Conservation (phyloP, 73 alveolate genomes). For the Paramecium octaurelia region DNA sequence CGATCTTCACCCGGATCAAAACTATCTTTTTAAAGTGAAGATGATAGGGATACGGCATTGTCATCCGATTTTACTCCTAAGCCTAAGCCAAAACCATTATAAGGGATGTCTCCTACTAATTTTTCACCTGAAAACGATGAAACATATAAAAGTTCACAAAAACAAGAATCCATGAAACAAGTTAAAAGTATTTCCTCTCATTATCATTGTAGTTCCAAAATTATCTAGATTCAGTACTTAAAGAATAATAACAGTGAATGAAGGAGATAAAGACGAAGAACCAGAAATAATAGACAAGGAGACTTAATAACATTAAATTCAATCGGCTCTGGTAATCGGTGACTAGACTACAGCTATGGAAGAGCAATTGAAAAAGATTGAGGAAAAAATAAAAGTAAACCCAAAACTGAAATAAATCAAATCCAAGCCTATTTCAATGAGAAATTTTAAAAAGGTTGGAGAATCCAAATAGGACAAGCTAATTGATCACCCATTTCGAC, state of each 20-base stretch:
- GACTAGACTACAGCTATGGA: neutral
- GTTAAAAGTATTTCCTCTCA: neutral
- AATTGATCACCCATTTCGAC: neutral
- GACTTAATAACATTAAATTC: neutral
- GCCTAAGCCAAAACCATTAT: neutral
- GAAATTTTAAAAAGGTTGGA: neutral
- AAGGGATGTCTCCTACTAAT: neutral
- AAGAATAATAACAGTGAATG: neutral
- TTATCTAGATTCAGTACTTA: neutral
- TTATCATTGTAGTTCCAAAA: neutral
- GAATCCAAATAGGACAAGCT: neutral
- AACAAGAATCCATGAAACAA: neutral
- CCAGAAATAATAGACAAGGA: neutral
- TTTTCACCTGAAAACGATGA: neutral
- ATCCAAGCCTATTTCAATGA: neutral
- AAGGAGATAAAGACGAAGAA: neutral
- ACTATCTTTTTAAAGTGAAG: neutral
- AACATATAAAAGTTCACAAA: neutral
- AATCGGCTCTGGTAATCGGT: neutral
- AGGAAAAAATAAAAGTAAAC: neutral
- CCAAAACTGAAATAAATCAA: neutral
- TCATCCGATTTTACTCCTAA: neutral
- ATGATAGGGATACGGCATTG: neutral
- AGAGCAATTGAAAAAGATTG: neutral
- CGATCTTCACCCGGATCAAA: neutral